These are phyloP conservation scores for Parsonsia alboflavescens DNA, from an alignment of 257 asterid species.

Conservation along the genomic window DNA sequence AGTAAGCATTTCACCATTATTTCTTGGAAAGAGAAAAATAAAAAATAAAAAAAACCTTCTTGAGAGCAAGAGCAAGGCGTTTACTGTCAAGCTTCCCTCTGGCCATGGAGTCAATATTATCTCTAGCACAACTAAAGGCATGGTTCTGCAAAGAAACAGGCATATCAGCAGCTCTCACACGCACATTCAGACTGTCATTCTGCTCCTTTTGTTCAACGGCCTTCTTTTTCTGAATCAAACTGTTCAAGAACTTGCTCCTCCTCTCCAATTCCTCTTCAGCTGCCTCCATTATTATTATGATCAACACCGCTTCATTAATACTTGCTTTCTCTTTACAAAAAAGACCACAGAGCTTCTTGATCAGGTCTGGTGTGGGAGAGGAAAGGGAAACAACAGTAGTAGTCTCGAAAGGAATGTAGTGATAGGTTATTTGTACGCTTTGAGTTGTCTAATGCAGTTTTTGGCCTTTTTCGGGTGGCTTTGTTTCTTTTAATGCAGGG, in stretches of 20 bases:
- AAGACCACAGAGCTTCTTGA: not conserved
- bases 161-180: slow-evolving; percentile 83
- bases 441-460: not conserved
- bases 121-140: slow-evolving; percentile 55
- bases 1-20: not conserved
- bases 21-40: not conserved
- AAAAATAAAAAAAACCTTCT: slow-evolving; percentile 55
- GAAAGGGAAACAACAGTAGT: not conserved
- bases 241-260: slow-evolving; percentile 79
- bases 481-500: slow-evolving; percentile 9
- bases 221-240: slow-evolving; percentile 61
- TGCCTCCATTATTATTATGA: slow-evolving; percentile 50
- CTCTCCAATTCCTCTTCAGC: slow-evolving; percentile 82
- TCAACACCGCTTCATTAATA: slow-evolving; percentile 19
- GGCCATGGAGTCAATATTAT: slow-evolving; percentile 50
- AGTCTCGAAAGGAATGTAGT: slow-evolving; percentile 7
- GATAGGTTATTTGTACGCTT: not conserved
- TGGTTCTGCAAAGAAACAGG: slow-evolving; percentile 56
- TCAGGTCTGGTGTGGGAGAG: not conserved
- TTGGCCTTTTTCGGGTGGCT: not conserved
- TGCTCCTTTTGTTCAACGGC: slow-evolving; percentile 38
- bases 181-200: slow-evolving; percentile 37
- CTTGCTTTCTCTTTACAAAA: not conserved
- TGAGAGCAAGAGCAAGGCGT: slow-evolving; percentile 71
- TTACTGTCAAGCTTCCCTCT: slow-evolving; percentile 62